A percentile compares a stretch with the other conserved stretches of the same genome.
phyloP scores from a whole-genome alignment of 306 rosid species.

The Neltuma alba region DNA sequence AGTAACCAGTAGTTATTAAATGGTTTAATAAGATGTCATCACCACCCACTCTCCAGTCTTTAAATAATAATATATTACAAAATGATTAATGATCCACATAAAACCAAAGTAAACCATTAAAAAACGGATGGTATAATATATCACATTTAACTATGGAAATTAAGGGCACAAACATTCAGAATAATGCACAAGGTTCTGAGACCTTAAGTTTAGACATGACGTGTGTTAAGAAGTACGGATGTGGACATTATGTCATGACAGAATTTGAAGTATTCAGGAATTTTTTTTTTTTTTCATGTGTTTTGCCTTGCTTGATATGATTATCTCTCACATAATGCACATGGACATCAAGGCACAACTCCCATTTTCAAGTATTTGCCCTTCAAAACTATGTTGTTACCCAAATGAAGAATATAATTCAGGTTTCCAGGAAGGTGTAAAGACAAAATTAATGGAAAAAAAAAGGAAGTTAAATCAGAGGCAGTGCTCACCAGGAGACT shows the following conservation, averaged over 20 bases:
- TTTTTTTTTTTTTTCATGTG: too few species aligned
- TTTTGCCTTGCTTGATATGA: background rate
- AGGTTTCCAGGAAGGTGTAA: conserved; percentile 12
- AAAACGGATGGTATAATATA: background rate
- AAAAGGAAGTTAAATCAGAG: conserved; percentile 23
- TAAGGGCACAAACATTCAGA: conserved; percentile 9
- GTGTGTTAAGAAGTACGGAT: background rate
- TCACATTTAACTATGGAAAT: background rate
- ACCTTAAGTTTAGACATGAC: background rate
- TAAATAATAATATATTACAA: background rate
- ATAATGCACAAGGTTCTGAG: conserved; percentile 4
- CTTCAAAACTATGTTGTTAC: background rate
- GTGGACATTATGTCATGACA: background rate
- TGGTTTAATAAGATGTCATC: background rate
- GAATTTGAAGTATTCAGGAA: background rate
- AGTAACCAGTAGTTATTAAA: background rate
- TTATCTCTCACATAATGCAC: too few species aligned
- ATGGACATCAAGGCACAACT: background rate
- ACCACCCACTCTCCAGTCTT: background rate
- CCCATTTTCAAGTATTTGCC: background rate
- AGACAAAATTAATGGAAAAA: conserved; percentile 26
- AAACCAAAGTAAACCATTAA: background rate
- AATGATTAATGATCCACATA: background rate
- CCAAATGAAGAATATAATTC: conserved; percentile 12
- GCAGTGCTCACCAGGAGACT: conserved; percentile 65